Base-by-base conservation (phyloP, 306 rosid genomes). In the Canavalia gladiata region DNA sequence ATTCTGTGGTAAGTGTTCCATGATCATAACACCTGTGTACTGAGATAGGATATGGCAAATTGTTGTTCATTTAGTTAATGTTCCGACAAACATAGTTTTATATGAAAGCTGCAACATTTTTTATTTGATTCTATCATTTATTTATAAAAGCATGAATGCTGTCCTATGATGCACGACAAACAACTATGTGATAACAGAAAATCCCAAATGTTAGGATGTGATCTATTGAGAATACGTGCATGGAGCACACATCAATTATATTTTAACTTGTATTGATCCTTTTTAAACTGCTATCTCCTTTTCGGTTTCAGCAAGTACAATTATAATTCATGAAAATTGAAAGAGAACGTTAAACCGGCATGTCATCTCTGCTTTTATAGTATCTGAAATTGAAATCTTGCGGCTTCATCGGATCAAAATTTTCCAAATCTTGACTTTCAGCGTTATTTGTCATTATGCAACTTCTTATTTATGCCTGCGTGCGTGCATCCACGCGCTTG, bases 1-100 rank as follows among this genome's bases (percentile, higher is more conserved):
- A 29, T 94, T 94, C 89, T 91, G 94, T 81, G 98, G 98, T 91
- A 88, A 81, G 85, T 41, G 34, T 70, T 50, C 18, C 56, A 8
- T 62, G 62, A 47, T 59, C 33, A 33, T 66, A 68, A 41, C 12
- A 5, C 5, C n/a, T 47, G 49, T 52, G 8, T 60, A 34, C 47
- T 59, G 52, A n/a, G 31, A 64, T 31, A 68, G 28, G 59, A 35
- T 67, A 28, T 76, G 63, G 25, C 34, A 30, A 59, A 60, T 55
- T 68, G 60, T 39, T 56, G 45, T 33, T 79, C 63, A 62, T 39
- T 45, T 46, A 62, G 72, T 83, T 43, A 72, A 60, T 58, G 12
- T 74, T 70, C 37, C 47, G 41, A 79, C 55, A 11, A 43, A 30
- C 51, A 31, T 43, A 52, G 74, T 52, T 4, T 74, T 55, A 31